A percentile compares a stretch with the other conserved stretches of the same genome.
These are phyloP conservation scores for Pisolithus thermaeus DNA, from an alignment of 1,284 basidiomycete species.

Conservation along the genomic window DNA sequence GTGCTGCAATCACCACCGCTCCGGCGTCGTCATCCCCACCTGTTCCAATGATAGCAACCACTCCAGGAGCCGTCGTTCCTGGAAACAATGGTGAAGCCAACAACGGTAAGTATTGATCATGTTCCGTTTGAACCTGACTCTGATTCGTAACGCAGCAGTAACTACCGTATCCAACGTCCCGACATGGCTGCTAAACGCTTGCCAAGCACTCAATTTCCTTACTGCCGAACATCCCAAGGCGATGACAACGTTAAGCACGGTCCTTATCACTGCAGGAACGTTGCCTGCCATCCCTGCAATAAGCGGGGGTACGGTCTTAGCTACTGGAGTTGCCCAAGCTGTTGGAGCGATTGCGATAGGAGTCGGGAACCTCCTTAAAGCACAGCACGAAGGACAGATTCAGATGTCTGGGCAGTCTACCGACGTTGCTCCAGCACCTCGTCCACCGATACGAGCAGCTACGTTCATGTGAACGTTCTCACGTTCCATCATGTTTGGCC, in stretches of 20 bases:
- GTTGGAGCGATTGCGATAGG: constrained; percentile 71
- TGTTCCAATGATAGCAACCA: constrained; percentile 15
- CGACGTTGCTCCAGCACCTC: constrained; percentile 12
- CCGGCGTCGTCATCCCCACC: constrained; percentile 10
- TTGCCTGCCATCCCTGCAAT: constrained; percentile 66
- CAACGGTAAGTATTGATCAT: constrained; percentile 13
- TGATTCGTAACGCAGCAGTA: constrained; percentile 27
- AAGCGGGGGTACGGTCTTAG: constrained; percentile 61
- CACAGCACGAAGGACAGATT: constrained; percentile 34
- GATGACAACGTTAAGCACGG: constrained; percentile 67
- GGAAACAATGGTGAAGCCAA: constrained; percentile 3
- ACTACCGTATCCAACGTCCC: constrained; percentile 58
- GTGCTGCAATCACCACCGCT: constrained; percentile 14
- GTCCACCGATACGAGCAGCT: constrained; percentile 24
- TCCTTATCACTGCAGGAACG: constrained; percentile 70
- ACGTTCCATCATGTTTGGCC: background rate
- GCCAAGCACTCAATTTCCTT: constrained; percentile 65
- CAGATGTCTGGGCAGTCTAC: constrained; percentile 22
- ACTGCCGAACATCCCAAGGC: constrained; percentile 67
- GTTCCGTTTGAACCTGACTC: background rate
- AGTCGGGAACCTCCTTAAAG: constrained; percentile 49
- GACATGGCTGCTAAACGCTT: constrained; percentile 68
- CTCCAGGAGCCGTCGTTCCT: constrained; percentile 5
- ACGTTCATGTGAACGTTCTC: constrained; percentile 23
- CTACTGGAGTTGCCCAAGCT: constrained; percentile 65